These are phyloP conservation scores for Capsicum rhomboideum DNA, from an alignment of 257 asterid genomes.

Conservation along the genomic window DNA sequence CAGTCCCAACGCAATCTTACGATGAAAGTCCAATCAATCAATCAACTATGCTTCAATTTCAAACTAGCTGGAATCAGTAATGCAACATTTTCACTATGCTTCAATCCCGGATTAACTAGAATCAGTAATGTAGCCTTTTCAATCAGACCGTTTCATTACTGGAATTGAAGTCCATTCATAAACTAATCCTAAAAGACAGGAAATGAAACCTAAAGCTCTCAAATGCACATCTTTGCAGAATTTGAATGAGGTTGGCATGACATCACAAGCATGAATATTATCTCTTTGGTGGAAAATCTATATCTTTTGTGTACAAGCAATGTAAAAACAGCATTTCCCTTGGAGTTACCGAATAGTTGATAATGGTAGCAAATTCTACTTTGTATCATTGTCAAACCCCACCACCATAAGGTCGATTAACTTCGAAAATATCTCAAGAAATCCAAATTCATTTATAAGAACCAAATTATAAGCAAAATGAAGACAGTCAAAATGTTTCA, in stretches of 20 bases:
- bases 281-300: not conserved
- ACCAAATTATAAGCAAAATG: not conserved
- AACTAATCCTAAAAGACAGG: not conserved
- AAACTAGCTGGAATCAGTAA: not conserved
- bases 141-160: not conserved
- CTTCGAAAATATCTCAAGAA: not conserved
- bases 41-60: too few relatives aligned
- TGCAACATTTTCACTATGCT: not conserved
- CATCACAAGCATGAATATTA: not conserved
- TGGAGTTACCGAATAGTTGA: not conserved
- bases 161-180: not conserved
- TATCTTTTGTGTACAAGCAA: not conserved
- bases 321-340: not conserved
- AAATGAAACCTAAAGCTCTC: not conserved
- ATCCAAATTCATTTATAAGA: not conserved
- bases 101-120: not conserved
- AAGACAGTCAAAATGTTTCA: not conserved
- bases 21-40: too few relatives aligned
- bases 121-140: not conserved
- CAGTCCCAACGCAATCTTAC: too few relatives aligned
- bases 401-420: not conserved
- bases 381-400: not conserved
- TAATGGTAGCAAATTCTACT: not conserved
- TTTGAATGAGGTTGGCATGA: not conserved
- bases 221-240: not conserved